Percentiles rank a stretch among this genome's conserved stretches.
Conservation (phyloP, 108 stramenopile species). For the Fragilariopsis cylindrus region DNA sequence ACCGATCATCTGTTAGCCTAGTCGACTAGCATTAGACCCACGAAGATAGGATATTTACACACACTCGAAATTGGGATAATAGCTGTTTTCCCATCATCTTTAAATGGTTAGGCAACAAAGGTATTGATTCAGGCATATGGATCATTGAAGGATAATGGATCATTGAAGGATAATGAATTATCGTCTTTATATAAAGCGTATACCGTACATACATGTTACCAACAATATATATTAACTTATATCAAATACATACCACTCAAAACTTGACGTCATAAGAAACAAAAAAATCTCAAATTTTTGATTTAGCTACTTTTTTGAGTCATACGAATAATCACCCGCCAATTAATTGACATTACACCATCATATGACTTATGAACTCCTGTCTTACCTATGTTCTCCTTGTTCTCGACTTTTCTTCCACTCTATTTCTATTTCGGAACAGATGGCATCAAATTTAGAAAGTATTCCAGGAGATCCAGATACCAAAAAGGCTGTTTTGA, state of each 20-base stretch:
- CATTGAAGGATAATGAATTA: too few relatives aligned
- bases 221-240: not conserved
- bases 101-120: not conserved
- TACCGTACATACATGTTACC: not conserved
- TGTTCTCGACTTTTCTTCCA: constrained; percentile 13
- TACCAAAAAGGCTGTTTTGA: constrained; percentile 38
- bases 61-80: not conserved
- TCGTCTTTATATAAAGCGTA: not conserved
- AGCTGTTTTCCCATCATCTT: not conserved
- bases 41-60: not conserved
- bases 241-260: not conserved
- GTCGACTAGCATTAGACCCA: constrained; percentile 35
- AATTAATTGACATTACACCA: not conserved
- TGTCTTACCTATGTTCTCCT: constrained; percentile 9
- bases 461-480: constrained; percentile 11
- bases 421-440: constrained; percentile 1
- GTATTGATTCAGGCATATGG: not conserved
- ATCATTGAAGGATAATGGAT: too few relatives aligned
- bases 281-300: not conserved
- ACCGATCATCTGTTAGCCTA: constrained; percentile 24
- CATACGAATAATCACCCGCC: not conserved
- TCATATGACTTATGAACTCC: not conserved
- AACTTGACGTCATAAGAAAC: not conserved
- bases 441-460: constrained; percentile 38
- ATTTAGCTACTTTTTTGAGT: not conserved